These are phyloP conservation scores for Calocybe indica DNA, from an alignment of 768 basidiomycete genomes.

Conservation along the genomic window DNA sequence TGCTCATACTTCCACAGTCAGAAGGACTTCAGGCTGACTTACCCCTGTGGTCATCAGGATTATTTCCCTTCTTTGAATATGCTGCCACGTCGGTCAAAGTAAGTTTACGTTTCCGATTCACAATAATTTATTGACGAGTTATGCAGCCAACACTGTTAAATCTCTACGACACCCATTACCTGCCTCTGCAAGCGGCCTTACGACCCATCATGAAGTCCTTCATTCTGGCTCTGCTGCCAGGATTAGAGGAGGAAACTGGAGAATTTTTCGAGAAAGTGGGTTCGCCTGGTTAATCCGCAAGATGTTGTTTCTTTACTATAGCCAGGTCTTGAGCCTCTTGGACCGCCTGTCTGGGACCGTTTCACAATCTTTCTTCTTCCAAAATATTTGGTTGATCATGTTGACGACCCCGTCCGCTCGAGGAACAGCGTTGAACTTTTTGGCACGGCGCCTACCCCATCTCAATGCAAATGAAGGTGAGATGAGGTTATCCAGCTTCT, in stretches of 20 bases:
- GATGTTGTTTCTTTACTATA: not conserved
- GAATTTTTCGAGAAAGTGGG: conserved; percentile 91
- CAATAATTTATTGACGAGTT: not conserved
- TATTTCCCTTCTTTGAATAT: conserved; percentile 99
- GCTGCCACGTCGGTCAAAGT: conserved; percentile 99
- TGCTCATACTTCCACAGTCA: conserved; percentile 39
- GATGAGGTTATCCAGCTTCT: conserved; percentile 17
- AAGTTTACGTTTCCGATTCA: conserved; percentile 1
- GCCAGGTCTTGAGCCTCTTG: conserved; percentile 71
- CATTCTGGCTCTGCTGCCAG: conserved; percentile 88
- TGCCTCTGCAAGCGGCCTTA: conserved; percentile 75
- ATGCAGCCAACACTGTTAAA: conserved; percentile 77
- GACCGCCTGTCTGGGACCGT: conserved; percentile 82
- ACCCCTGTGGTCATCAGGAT: conserved; percentile 88
- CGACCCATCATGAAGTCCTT: conserved; percentile 93
- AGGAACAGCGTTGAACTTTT: conserved; percentile 82
- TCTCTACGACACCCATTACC: conserved; percentile 89
- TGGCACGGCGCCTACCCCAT: conserved; percentile 73
- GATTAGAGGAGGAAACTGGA: conserved; percentile 94
- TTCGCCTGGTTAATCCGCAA: not conserved
- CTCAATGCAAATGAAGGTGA: conserved; percentile 67
- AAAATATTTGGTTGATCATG: conserved; percentile 93
- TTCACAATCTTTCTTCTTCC: conserved; percentile 86
- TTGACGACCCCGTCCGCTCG: conserved; percentile 83
- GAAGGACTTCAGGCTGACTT: conserved; percentile 87